Evolutionary conservation across 2,329 filamentous ascomycete species (phyloP).

Genomic region (Myriosclerotinia scirpicola): DNA sequence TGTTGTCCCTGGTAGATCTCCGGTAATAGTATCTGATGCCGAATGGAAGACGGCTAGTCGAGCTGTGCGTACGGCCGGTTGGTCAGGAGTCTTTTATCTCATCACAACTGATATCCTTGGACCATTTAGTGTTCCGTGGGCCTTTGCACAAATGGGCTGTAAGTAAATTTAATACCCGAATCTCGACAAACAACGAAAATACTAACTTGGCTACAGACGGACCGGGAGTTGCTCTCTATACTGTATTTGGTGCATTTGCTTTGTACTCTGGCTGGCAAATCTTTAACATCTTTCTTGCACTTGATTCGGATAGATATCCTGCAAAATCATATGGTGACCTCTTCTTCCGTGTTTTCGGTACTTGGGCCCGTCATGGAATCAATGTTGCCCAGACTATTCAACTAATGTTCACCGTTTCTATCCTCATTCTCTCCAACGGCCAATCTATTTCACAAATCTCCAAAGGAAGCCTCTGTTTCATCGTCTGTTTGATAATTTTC

Average conservation of each 20-base stretch:
- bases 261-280: constrained; percentile 34
- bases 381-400: constrained; percentile 31
- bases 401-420: constrained; percentile 28
- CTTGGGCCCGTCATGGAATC: constrained; percentile 28
- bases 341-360: constrained; percentile 31
- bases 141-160: constrained; percentile 31
- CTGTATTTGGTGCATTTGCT: constrained; percentile 31
- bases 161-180: not conserved
- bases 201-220: constrained; percentile 20
- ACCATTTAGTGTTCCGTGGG: constrained; percentile 31
- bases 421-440: constrained; percentile 31
- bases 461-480: constrained; percentile 30
- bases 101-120: constrained; percentile 36
- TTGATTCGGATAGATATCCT: constrained; percentile 32
- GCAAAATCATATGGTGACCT: constrained; percentile 33
- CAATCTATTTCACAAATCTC: constrained; percentile 30
- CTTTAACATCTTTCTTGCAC: constrained; percentile 29
- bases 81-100: constrained; percentile 33
- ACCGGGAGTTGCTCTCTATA: constrained; percentile 31
- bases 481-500: constrained; percentile 38
- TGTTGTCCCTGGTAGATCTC: not conserved
- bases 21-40: constrained; percentile 25
- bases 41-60: constrained; percentile 34
- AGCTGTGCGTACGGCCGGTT: constrained; percentile 31
- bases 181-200: not conserved